A percentile compares a stretch with the other conserved stretches of the same genome.
Evolutionary conservation across 176 grass and related monocot genomes (phyloP).

Genomic region (Eragrostis curvula): DNA sequence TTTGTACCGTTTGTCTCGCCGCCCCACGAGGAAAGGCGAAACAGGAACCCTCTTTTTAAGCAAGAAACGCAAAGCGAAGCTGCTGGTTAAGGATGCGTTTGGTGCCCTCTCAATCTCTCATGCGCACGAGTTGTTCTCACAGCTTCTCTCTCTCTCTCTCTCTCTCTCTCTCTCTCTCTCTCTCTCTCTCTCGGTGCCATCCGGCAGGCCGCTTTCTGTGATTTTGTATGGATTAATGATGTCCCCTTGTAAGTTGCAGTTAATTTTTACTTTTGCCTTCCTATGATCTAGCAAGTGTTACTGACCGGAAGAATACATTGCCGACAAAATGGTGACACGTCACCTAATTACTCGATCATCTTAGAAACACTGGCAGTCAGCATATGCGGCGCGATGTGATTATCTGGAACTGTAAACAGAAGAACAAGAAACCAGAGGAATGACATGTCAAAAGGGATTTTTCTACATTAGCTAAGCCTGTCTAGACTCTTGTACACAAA

Average conservation of each 20-base stretch:
- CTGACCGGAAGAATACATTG: neutral
- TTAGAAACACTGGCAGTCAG: neutral
- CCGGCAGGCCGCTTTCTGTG: neutral
- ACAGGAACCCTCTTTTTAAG: neutral
- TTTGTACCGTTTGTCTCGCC: slow-evolving; percentile 32
- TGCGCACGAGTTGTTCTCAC: neutral
- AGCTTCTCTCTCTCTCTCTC: no score
- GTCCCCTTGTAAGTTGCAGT: neutral
- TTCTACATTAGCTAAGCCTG: no score
- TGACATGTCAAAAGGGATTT: no score
- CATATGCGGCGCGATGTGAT: neutral
- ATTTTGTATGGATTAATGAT: neutral
- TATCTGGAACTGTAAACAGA: neutral
- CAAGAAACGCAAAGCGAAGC: slow-evolving; percentile 2
- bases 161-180: no score
- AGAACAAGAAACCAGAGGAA: neutral
- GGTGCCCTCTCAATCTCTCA: neutral
- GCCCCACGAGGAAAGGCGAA: slow-evolving; percentile 29
- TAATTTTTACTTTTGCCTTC: neutral
- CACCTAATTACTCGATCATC: neutral
- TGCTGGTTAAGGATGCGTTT: neutral
- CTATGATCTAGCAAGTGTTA: neutral
- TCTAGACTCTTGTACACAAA: no score
- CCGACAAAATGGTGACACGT: neutral
- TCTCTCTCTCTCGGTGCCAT: neutral